These are phyloP conservation scores for Pueraria montana DNA, from an alignment of 306 rosid species.

Conservation along the genomic window DNA sequence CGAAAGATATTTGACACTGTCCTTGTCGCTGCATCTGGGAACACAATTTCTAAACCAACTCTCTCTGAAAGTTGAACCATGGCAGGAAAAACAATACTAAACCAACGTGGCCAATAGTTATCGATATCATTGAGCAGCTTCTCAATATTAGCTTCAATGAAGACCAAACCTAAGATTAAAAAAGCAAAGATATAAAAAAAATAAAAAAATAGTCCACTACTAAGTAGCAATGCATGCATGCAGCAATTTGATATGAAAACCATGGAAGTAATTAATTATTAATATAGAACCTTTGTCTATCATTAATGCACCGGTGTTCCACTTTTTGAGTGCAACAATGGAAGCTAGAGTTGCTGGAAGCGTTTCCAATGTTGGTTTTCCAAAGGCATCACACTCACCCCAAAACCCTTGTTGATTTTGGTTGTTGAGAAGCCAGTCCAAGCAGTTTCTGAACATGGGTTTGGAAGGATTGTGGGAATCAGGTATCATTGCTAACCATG, in stretches of 20 bases:
- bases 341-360: slow-evolving; percentile 52
- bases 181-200: no score
- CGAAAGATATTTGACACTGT: slow-evolving; percentile 1
- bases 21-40: neutral
- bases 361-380: slow-evolving; percentile 47
- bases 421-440: slow-evolving; percentile 52
- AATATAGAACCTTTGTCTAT: slow-evolving; percentile 39
- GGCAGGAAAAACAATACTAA: slow-evolving; percentile 51
- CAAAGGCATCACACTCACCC: slow-evolving; percentile 49
- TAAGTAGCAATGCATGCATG: neutral
- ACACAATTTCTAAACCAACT: neutral
- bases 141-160: slow-evolving; percentile 42
- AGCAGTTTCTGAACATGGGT: slow-evolving; percentile 54
- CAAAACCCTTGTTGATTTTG: slow-evolving; percentile 54
- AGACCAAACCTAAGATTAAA: slow-evolving; percentile 36
- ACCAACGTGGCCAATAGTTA: slow-evolving; percentile 29
- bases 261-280: neutral
- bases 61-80: slow-evolving; percentile 46
- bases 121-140: slow-evolving; percentile 32
- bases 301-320: slow-evolving; percentile 9
- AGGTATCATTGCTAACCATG: slow-evolving; percentile 61
- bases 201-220: neutral
- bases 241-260: neutral
- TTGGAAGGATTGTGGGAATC: slow-evolving; percentile 12
- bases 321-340: slow-evolving; percentile 48